Percentiles rank a stretch among this genome's conserved stretches.
These are phyloP conservation scores for Polychytrium aggregatum DNA, from an alignment of 192 early-diverging fungal species.

Conservation along the genomic window DNA sequence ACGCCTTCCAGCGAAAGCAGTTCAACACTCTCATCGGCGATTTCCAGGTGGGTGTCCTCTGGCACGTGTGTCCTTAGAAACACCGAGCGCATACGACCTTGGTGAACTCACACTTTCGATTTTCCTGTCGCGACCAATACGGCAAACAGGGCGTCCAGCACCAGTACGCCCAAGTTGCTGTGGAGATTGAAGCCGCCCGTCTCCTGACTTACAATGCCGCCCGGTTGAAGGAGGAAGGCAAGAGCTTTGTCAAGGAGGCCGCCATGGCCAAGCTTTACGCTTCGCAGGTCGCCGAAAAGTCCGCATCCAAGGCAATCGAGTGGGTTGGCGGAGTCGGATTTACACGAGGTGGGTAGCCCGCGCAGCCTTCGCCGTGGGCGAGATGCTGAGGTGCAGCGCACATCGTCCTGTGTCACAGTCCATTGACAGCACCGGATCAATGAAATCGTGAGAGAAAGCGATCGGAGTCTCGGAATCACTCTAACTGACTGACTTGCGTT, in stretches of 20 bases:
- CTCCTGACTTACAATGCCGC: constrained; percentile 97
- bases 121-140: too few relatives aligned
- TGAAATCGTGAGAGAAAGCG: too few relatives aligned
- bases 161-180: constrained; percentile 74
- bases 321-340: constrained; percentile 98
- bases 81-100: neutral
- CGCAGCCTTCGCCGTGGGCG: neutral
- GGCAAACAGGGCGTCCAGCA: constrained; percentile 55
- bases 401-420: too few relatives aligned
- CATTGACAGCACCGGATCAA: too few relatives aligned
- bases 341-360: constrained; percentile 42
- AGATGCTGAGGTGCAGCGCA: constrained; percentile 2
- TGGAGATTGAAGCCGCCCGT: constrained; percentile 93
- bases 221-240: constrained; percentile 84
- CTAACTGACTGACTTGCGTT: too few relatives aligned
- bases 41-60: constrained; percentile 58
- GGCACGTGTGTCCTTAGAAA: neutral
- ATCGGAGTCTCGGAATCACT: too few relatives aligned
- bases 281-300: constrained; percentile 85
- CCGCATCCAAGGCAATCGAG: constrained; percentile 82
- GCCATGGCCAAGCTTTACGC: constrained; percentile 98
- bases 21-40: constrained; percentile 72
- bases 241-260: constrained; percentile 86
- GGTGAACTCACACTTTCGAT: too few relatives aligned
- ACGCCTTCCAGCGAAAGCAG: constrained; percentile 92